A percentile compares a stretch with the other conserved stretches of the same genome.
These are phyloP conservation scores for Chalaropsis thielavioides DNA, from an alignment of 2,329 filamentous ascomycete genomes.

Conservation along the genomic window DNA sequence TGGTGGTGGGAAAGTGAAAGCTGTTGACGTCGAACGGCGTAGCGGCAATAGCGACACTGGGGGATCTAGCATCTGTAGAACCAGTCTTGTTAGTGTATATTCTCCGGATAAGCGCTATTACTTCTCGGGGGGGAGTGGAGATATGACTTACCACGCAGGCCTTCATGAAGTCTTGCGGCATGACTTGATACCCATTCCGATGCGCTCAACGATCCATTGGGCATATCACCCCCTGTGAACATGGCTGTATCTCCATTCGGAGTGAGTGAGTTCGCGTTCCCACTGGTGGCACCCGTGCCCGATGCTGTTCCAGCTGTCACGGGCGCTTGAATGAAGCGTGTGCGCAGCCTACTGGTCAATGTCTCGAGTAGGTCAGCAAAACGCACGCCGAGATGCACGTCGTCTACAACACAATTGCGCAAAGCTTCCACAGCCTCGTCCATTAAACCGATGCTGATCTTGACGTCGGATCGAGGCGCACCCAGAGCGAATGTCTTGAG, in stretches of 20 bases:
- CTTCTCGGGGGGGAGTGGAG: neutral
- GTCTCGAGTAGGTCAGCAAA: conserved; percentile 74
- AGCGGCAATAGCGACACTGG: conserved; percentile 38
- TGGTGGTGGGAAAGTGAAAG: conserved; percentile 40
- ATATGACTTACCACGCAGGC: neutral
- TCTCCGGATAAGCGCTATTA: neutral
- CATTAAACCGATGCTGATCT: conserved; percentile 59
- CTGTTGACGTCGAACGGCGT: conserved; percentile 46
- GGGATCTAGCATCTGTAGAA: conserved; percentile 19
- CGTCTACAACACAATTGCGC: conserved; percentile 65
- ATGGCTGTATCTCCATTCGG: neutral
- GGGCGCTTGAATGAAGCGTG: conserved; percentile 53
- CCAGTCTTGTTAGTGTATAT: neutral
- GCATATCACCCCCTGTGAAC: neutral
- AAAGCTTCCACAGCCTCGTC: conserved; percentile 60
- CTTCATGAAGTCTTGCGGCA: neutral
- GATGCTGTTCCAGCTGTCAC: conserved; percentile 22
- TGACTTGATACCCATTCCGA: conserved; percentile 6
- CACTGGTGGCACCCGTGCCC: neutral
- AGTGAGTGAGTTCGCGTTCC: neutral
- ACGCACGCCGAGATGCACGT: conserved; percentile 70
- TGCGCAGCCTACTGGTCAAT: conserved; percentile 57
- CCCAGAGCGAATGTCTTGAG: conserved; percentile 74
- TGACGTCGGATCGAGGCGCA: conserved; percentile 63
- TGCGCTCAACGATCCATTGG: neutral